phyloP scores from a whole-genome alignment of 75 land plant genomes.

The Azolla pinnata region DNA sequence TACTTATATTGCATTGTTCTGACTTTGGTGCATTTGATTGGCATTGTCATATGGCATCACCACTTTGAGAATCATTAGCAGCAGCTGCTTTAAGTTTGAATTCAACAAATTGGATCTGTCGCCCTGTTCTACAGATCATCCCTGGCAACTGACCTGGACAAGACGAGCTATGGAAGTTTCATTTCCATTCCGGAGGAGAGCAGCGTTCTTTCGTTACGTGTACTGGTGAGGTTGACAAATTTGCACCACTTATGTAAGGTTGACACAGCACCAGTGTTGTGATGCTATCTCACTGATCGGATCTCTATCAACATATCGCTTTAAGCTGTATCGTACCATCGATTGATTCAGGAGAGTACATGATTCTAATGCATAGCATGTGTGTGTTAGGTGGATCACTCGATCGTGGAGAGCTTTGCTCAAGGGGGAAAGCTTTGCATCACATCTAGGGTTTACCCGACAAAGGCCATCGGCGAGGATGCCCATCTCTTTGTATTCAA shows the following conservation, averaged over 20 bases:
- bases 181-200: background rate
- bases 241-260: background rate
- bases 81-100: no score
- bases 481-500: conserved; percentile 46
- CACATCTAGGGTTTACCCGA: conserved; percentile 51
- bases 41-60: no score
- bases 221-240: conserved; percentile 5
- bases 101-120: no score
- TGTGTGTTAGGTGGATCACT: conserved; percentile 52
- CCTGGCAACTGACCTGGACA: conserved; percentile 11
- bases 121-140: conserved; percentile 9
- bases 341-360: no score
- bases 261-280: background rate
- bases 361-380: no score
- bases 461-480: conserved; percentile 12
- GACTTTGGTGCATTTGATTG: no score
- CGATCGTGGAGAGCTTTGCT: conserved; percentile 61
- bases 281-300: background rate
- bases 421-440: conserved; percentile 45
- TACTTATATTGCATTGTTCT: no score
- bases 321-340: no score
- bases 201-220: background rate
- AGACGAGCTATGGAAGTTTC: conserved; percentile 18
- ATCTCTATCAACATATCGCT: background rate
- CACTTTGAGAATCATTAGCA: no score